These are phyloP conservation scores for Kingdonia uniflora DNA, from an alignment of 164 flowering plant species.

Conservation along the genomic window DNA sequence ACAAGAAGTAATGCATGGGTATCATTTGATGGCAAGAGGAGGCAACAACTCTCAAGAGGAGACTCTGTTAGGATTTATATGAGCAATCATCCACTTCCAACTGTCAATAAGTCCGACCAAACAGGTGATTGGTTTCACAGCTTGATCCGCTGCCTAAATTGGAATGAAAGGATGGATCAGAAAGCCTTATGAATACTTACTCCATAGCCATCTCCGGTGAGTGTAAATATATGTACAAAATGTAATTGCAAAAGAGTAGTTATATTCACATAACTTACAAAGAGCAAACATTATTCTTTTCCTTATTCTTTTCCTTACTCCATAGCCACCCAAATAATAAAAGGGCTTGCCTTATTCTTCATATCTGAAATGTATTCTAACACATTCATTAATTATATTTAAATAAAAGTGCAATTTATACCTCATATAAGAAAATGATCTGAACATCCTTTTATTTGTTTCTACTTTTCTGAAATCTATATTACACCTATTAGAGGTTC, in stretches of 20 bases:
- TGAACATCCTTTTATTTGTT: no score
- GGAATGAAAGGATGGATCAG: conserved; percentile 96
- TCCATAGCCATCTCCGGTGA: background rate
- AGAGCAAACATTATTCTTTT: conserved; percentile 5
- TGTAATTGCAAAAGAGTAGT: conserved; percentile 8
- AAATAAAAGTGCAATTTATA: background rate
- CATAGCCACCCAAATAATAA: conserved; percentile 11
- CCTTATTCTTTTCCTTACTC: no score
- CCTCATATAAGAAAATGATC: no score
- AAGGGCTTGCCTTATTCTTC: conserved; percentile 3
- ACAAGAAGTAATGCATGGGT: conserved; percentile 98
- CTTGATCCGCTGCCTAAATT: conserved; percentile 89
- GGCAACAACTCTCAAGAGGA: conserved; percentile 94
- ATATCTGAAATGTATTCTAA: conserved; percentile 4
- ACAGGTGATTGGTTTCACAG: conserved; percentile 99
- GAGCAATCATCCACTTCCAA: conserved; percentile 97
- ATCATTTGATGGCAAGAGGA: conserved; percentile 98
- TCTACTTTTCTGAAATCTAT: no score
- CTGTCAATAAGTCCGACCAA: conserved; percentile 92
- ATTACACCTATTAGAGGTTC: no score
- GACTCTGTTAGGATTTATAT: conserved; percentile 76
- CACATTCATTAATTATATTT: background rate
- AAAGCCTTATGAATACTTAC: conserved; percentile 51
- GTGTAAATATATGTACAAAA: conserved; percentile 36
- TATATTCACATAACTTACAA: conserved; percentile 5